A percentile compares a stretch with the other conserved stretches of the same genome.
phyloP scores from a whole-genome alignment of 2,329 filamentous ascomycete genomes.

The Aspergillus eucalypticola region DNA sequence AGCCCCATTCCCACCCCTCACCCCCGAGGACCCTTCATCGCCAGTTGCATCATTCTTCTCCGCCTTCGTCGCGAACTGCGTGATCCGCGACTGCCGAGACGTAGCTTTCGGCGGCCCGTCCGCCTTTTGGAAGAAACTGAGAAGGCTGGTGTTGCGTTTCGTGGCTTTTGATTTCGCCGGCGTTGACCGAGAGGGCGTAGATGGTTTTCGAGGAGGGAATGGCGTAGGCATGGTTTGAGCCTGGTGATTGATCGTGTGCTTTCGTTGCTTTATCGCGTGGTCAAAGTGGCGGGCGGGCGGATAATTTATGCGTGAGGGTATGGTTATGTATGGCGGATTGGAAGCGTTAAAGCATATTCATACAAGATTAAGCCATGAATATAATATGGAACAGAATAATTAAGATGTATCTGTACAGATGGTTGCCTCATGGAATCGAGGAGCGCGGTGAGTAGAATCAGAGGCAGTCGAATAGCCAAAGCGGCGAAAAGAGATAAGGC shows the following conservation, averaged over 20 bases:
- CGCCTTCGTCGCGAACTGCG: slow-evolving; percentile 39
- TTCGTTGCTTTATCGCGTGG: background rate
- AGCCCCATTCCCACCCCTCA: slow-evolving; percentile 26
- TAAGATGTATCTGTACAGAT: too few relatives aligned
- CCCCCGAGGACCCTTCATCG: slow-evolving; percentile 4
- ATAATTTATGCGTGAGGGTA: background rate
- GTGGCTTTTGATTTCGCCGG: slow-evolving; percentile 25
- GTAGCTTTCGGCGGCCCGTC: slow-evolving; percentile 55
- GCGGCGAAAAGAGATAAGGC: background rate
- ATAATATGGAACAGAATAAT: too few relatives aligned
- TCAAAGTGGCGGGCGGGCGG: background rate
- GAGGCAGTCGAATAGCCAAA: background rate
- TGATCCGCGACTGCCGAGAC: slow-evolving; percentile 56
- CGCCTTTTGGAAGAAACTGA: slow-evolving; percentile 74
- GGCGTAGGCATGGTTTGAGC: background rate
- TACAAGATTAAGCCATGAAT: too few relatives aligned
- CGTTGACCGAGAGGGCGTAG: slow-evolving; percentile 12
- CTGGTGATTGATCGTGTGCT: background rate
- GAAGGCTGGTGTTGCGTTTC: slow-evolving; percentile 63
- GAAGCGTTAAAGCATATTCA: too few relatives aligned
- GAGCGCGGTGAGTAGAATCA: background rate
- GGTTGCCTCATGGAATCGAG: background rate
- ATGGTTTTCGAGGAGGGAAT: background rate
- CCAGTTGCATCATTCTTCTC: slow-evolving; percentile 5
- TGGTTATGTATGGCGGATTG: background rate